These are phyloP conservation scores for Solanum tacnaense DNA, from an alignment of 257 asterid species.

Conservation along the genomic window DNA sequence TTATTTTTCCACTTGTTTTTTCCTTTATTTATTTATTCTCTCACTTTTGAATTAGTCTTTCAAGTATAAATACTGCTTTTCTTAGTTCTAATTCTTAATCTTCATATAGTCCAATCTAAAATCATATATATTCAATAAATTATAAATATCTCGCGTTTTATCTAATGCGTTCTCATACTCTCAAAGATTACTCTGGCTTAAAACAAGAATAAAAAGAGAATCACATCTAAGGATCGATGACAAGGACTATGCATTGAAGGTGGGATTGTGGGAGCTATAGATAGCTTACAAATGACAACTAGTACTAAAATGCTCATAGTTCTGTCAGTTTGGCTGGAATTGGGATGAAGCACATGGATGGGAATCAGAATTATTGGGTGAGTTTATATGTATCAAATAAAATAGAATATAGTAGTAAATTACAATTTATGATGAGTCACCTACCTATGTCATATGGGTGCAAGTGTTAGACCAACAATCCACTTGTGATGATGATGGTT, in stretches of 20 bases:
- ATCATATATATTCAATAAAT: background rate
- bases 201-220: background rate
- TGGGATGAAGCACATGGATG: background rate
- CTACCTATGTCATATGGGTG: background rate
- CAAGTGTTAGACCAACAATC: background rate
- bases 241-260: background rate
- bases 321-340: background rate
- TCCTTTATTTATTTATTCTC: background rate
- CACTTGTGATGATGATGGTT: background rate
- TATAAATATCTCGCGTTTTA: background rate
- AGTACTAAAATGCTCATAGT: background rate
- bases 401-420: background rate
- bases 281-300: background rate
- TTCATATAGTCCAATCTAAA: background rate
- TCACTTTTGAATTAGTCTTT: background rate
- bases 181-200: background rate
- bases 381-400: background rate
- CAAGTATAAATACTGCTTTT: background rate
- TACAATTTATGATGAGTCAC: background rate
- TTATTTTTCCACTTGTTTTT: background rate
- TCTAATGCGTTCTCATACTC: background rate
- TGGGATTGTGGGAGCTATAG: background rate
- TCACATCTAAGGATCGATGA: background rate
- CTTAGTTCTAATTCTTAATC: background rate
- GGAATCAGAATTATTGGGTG: background rate